Conservation (phyloP, 2,329 filamentous ascomycete genomes). For the Colletotrichum siamense region DNA sequence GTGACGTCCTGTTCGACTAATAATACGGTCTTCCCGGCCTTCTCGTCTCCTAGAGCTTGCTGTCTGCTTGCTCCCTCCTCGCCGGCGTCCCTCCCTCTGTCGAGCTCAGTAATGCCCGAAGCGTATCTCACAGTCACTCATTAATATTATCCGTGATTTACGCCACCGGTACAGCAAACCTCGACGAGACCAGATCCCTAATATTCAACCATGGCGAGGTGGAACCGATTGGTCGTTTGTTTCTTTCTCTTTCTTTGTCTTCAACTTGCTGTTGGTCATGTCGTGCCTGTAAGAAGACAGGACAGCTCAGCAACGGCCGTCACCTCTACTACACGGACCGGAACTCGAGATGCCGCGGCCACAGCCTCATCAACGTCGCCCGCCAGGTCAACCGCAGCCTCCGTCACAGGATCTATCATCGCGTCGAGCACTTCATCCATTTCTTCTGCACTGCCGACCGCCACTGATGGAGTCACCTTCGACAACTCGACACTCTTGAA, state of each 20-base stretch:
- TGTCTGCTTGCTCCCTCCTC: background rate
- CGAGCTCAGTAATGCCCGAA: background rate
- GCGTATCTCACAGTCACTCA: background rate
- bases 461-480: constrained; percentile 22
- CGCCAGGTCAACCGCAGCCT: background rate
- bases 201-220: constrained; percentile 23
- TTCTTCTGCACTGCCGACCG: constrained; percentile 5
- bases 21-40: background rate
- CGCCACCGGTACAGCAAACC: background rate
- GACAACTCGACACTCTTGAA: constrained; percentile 38
- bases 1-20: background rate
- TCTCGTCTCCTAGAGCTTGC: background rate
- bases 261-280: constrained; percentile 40
- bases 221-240: constrained; percentile 39
- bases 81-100: background rate
- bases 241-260: constrained; percentile 44
- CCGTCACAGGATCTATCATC: background rate
- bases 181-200: background rate
- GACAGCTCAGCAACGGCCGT: constrained; percentile 32
- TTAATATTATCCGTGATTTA: background rate
- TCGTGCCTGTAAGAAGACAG: constrained; percentile 37
- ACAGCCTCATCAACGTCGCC: background rate
- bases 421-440: background rate
- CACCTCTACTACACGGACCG: constrained; percentile 8
- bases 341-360: background rate